Evolutionary conservation across 2,329 filamentous ascomycete species (phyloP), one percentile per base, ranked within the genome.

Genomic region (Chrysoporthe deuterocubensis): DNA sequence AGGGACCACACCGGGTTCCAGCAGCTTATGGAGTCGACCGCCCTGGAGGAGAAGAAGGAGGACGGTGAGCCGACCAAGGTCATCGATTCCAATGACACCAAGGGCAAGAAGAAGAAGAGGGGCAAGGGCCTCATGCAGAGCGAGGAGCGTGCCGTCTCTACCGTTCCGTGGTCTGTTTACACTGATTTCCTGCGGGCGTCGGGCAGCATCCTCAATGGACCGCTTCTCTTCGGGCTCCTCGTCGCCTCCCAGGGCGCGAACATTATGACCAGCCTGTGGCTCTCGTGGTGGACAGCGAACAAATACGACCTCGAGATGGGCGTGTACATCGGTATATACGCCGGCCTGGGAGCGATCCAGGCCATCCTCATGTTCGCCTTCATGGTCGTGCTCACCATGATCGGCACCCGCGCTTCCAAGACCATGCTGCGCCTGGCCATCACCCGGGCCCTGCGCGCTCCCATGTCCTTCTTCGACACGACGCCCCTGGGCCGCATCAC

Each of bases 11-110:
- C 84, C n/a, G 89, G 87, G 4, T 98, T 98, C 81, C 89, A 89
- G 75, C 85, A 90, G 42, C 83, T 98, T 62, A 94, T 98, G 91
- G 91, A 93, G 79, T 89, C 93, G 75, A 95, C 91, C 0, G 92
- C 92, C 0, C 83, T 92, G 0, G 90, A 92, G 75, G 87, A 85
- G 83, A 90, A 81, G 81, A 81, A 87, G 56, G 84, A 87, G 13
- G 81, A 86, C 3, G 81, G 83, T 9, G 82, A 84, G 4, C 81
- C 84, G 1, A 80, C 82, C 26, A 44, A 71, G 48, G 79, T 82
- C 68, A 54, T 54, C 3, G 66, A 70, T 7, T 66, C 82, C 72
- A 75, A 84, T 74, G 76, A 75, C 7, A 76, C 74, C 48, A 62
- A 70, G 21, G 57, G 70, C 46, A 80, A 83, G 69, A 84, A 82